Evolutionary conservation across 2,329 filamentous ascomycete genomes (phyloP), one percentile per base, ranked within the genome.

Genomic region (Albifimbria verrucaria): DNA sequence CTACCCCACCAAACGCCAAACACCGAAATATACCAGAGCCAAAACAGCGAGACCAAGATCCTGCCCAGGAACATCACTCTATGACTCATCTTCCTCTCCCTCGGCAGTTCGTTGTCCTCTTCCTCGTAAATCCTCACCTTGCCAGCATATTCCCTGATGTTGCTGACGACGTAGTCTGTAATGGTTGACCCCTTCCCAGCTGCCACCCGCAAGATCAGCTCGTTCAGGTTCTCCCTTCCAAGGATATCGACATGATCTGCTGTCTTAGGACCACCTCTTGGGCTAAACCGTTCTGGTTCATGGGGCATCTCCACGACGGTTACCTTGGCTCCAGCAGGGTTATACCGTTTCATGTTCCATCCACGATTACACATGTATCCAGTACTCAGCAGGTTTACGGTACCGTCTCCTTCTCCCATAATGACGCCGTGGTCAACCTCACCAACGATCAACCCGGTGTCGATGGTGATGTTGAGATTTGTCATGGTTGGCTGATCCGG

Each of bases 311-410:
- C 94, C 56, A 88, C 92, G 0, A 92, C 89, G 41, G 86, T 95
- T 57, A 99, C 77, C 63, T 91, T 85, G 26, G 87, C 81, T 2
- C 87, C 86, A 0, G 91, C 88, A 0, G 94, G 94, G 64, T 99
- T 99, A 69, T 95, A 99, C 32, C 94, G 82, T 71, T 91, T 92
- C 71, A 97, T 89, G 53, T 87, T 86, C 94, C 94, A 99, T 3
- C 94, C 94, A 63, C 88, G 91, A 61, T 91, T 88, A 70, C 94
- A 99, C 94, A 99, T 97, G 69, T 97, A 99, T 2, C 93, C 94
- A 1, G 86, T 85, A 61, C 89, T 95, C 11, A 99, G 74, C n/a
- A 99, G 72, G 59, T 92, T 96, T 42, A 99, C 94, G 0, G 94
- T 99, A 1, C 94, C 94, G 62, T 99, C 94, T 4, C 94, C 94